These are phyloP conservation scores for Fusarium verticillioides DNA, from an alignment of 2,329 filamentous ascomycete species.

Conservation along the genomic window DNA sequence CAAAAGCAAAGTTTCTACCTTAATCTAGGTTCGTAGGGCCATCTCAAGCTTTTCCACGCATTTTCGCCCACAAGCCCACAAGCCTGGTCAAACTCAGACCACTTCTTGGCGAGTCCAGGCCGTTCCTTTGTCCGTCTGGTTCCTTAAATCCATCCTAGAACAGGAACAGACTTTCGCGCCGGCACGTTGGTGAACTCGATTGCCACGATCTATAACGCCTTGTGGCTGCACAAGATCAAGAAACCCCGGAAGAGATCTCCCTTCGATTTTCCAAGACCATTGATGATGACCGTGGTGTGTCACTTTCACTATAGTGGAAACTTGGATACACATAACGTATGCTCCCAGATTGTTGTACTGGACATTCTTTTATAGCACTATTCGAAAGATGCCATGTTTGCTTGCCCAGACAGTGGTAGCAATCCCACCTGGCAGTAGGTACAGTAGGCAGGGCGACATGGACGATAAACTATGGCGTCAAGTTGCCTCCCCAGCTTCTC, in stretches of 20 bases:
- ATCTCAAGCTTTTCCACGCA: slow-evolving; percentile 21
- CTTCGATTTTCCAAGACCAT: not conserved
- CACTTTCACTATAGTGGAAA: not conserved
- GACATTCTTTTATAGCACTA: not conserved
- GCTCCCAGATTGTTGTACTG: not conserved
- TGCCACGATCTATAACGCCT: slow-evolving; percentile 26
- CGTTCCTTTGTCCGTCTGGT: slow-evolving; percentile 13
- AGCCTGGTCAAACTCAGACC: slow-evolving; percentile 17
- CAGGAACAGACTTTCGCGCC: slow-evolving; percentile 25
- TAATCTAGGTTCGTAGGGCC: not conserved
- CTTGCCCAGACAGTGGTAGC: not conserved
- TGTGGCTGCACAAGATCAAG: slow-evolving; percentile 1
- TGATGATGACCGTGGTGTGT: not conserved
- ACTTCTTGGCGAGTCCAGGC: slow-evolving; percentile 28
- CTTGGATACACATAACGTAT: not conserved
- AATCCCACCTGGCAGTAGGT: not conserved
- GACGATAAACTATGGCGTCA: slow-evolving; percentile 11
- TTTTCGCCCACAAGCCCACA: slow-evolving; percentile 25
- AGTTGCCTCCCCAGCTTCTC: slow-evolving; percentile 1
- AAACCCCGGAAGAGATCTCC: not conserved
- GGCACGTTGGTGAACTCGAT: slow-evolving; percentile 25
- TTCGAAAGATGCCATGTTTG: not conserved
- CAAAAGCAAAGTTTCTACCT: slow-evolving; percentile 10
- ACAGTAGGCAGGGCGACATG: not conserved
- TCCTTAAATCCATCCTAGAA: slow-evolving; percentile 7